phyloP scores from a whole-genome alignment of 331 rosid species.

The Malus hybrid region DNA sequence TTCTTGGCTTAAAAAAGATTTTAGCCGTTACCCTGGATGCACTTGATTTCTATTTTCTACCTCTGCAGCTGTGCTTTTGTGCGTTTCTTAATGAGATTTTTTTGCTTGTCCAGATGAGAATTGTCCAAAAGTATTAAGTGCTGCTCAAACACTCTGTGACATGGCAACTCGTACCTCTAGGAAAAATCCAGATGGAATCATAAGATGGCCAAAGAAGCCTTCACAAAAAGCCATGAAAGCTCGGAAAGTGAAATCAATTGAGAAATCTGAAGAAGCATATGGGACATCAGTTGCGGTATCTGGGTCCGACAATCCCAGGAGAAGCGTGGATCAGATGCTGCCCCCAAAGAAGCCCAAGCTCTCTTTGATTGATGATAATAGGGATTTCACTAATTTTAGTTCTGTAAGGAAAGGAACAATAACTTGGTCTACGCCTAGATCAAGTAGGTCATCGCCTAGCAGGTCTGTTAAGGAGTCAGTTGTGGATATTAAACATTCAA shows the following conservation, averaged over 20 bases:
- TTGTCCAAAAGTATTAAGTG: conserved; percentile 51
- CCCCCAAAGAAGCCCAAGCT: conserved; percentile 74
- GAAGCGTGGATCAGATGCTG: conserved; percentile 36
- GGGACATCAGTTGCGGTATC: conserved; percentile 21
- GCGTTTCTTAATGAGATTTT: conserved; percentile 3
- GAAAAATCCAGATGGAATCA: conserved; percentile 43
- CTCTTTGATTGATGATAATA: conserved; percentile 34
- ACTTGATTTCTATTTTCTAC: not conserved
- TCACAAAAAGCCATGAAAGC: conserved; percentile 67
- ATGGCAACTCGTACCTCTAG: conserved; percentile 39
- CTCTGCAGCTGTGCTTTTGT: not conserved
- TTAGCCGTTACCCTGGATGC: not conserved
- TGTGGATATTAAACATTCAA: conserved; percentile 44
- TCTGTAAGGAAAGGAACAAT: conserved; percentile 36
- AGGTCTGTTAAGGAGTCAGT: conserved; percentile 43
- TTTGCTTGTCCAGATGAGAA: conserved; percentile 49
- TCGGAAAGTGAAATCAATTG: conserved; percentile 48
- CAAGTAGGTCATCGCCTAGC: conserved; percentile 67
- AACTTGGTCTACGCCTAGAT: conserved; percentile 65
- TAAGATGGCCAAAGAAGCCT: conserved; percentile 76
- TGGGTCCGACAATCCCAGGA: conserved; percentile 34
- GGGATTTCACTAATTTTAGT: conserved; percentile 34
- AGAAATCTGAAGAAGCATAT: conserved; percentile 45
- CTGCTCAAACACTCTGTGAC: conserved; percentile 70
- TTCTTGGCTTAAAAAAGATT: not conserved